Percentiles rank a stretch among this genome's conserved stretches.
Conservation (phyloP, 2,329 filamentous ascomycete species). For the Cladosporium austrohemisphaericum region DNA sequence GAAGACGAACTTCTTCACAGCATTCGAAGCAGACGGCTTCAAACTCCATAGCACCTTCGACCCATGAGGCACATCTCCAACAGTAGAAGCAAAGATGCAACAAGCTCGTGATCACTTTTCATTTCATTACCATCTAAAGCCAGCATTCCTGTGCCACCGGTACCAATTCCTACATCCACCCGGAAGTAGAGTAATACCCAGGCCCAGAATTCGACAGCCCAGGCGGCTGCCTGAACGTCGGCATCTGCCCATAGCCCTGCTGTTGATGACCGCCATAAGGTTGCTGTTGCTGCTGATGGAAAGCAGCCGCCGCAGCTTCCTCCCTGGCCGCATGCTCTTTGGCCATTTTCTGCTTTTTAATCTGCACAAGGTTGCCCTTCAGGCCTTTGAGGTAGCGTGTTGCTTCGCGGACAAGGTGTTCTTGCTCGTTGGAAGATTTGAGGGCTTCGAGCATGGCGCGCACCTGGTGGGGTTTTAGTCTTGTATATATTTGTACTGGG, state of each 20-base stretch:
- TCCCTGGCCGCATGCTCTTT: constrained; percentile 23
- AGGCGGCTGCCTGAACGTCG: neutral
- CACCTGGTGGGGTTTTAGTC: constrained; percentile 44
- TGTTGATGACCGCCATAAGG: neutral
- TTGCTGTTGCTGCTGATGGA: constrained; percentile 5
- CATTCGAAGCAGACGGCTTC: too few relatives aligned
- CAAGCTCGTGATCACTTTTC: too few relatives aligned
- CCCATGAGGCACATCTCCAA: too few relatives aligned
- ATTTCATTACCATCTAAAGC: too few relatives aligned
- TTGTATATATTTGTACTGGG: neutral
- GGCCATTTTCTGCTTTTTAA: constrained; percentile 44
- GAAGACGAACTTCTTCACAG: too few relatives aligned
- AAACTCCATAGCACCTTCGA: too few relatives aligned
- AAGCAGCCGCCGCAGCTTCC: constrained; percentile 13
- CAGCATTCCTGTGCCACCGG: too few relatives aligned
- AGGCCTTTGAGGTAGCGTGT: constrained; percentile 56
- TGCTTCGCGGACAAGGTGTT: constrained; percentile 51
- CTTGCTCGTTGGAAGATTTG: constrained; percentile 55
- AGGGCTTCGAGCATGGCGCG: constrained; percentile 61
- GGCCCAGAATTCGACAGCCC: neutral
- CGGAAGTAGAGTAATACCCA: neutral
- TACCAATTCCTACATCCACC: too few relatives aligned
- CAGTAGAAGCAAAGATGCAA: too few relatives aligned
- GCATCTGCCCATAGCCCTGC: too few relatives aligned
- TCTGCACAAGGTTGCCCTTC: constrained; percentile 52